phyloP scores from a whole-genome alignment of 805 yeast genomes.

The Myxozyma neglecta region DNA sequence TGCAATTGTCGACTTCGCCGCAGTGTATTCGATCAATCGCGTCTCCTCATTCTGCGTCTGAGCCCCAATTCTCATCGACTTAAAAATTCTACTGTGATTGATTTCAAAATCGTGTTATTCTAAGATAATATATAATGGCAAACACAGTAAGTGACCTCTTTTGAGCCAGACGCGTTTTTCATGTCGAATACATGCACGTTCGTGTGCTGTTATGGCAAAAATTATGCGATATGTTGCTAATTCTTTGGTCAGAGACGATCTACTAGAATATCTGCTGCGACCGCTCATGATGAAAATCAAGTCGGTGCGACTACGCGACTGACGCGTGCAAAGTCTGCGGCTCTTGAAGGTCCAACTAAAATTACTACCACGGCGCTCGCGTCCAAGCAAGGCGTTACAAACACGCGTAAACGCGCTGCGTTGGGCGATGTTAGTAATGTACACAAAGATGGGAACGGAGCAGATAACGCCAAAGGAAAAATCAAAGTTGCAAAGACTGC shows the following conservation, averaged over 20 bases:
- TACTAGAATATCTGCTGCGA: slow-evolving; percentile 24
- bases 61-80: neutral
- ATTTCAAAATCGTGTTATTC: no score
- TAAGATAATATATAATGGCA: slow-evolving; percentile 8
- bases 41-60: neutral
- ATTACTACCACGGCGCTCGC: slow-evolving; percentile 3
- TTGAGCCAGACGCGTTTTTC: no score
- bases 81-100: no score
- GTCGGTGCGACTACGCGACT: slow-evolving; percentile 20
- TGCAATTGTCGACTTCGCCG: no score
- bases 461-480: slow-evolving; percentile 14
- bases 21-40: neutral
- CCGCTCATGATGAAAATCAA: slow-evolving; percentile 29
- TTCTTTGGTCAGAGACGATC: slow-evolving; percentile 25
- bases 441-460: slow-evolving; percentile 26
- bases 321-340: slow-evolving; percentile 32
- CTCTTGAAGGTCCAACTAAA: slow-evolving; percentile 1
- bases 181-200: neutral
- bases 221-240: neutral
- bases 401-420: slow-evolving; percentile 39
- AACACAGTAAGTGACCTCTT: slow-evolving; percentile 11
- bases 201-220: neutral
- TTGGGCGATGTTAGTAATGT: slow-evolving; percentile 41
- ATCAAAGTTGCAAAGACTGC: slow-evolving; percentile 25
- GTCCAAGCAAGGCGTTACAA: slow-evolving; percentile 13